Base-by-base conservation (phyloP, 73 alveolate genomes). In the Diophrys sp. region DNA sequence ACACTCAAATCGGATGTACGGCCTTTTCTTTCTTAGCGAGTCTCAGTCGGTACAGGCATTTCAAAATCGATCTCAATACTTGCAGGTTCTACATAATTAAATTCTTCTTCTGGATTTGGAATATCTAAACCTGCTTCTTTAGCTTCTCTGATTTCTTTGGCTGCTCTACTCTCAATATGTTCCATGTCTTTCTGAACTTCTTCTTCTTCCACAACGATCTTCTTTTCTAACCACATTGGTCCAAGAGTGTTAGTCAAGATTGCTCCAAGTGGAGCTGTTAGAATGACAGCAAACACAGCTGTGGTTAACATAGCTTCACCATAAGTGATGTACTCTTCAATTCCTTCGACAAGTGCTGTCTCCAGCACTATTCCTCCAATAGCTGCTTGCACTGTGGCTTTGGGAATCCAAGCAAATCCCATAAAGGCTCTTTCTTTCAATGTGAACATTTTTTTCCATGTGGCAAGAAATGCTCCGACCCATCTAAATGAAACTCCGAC, bases 331-430 rank as follows among this genome's bases (percentile, higher is more conserved):
- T 70, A 79, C 53, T 85, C 85, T 26, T 68, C n/a, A n/a, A n/a
- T n/a, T n/a, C n/a, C n/a, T n/a, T n/a, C n/a, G n/a, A n/a, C n/a
- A n/a, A n/a, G n/a, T n/a, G 89, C 85, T 31, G 70, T 78, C 28
- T 54, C 83, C 1, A 72, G 67, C 0, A 85, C 55, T 1, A 85
- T 71, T 25, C 84, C 82, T 23, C 89, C 85, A 18, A 85, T 23
- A 56, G 93, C 85, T 5, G 93, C 93, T 30, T 78, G 87, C n/a
- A 85, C 88, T 26, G 93, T 85, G 11, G 93, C 88, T 68, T 85
- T 85, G 0, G 88, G 88, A 54, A 85, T 53, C 93, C 93, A 85
- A 0, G 84, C 80, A 33, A 72, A 25, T 0, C 70, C 88, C 67
- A 79, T 74, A 33, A 85, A 82, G 29, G 67, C 2, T 62, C 88